Conservation (phyloP, 768 basidiomycete species). For the Amanita molliuscula region DNA sequence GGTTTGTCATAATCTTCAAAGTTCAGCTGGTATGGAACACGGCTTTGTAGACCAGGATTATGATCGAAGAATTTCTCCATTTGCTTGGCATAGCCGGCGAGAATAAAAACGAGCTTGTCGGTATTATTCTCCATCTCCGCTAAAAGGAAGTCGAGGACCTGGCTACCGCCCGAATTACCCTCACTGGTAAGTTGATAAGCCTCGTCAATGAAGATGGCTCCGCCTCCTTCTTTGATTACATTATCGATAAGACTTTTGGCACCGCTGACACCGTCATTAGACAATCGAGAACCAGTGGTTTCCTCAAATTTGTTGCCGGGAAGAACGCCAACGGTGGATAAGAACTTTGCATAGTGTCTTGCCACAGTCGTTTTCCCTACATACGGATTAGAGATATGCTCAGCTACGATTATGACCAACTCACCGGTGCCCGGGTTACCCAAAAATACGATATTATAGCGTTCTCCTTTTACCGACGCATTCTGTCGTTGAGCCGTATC, state of each 20-base stretch:
- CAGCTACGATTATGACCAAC: constrained; percentile 5
- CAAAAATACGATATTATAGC: constrained; percentile 51
- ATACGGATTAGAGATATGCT: not conserved
- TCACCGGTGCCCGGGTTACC: constrained; percentile 71
- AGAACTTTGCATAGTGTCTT: constrained; percentile 49
- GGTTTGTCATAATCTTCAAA: constrained; percentile 53
- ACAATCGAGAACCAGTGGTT: constrained; percentile 51
- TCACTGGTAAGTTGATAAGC: constrained; percentile 53
- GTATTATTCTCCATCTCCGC: constrained; percentile 69
- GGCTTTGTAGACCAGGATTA: constrained; percentile 58
- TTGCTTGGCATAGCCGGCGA: constrained; percentile 61
- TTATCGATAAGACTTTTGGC: constrained; percentile 38
- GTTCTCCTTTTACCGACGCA: constrained; percentile 38
- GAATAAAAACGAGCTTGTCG: constrained; percentile 55
- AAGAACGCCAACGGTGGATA: constrained; percentile 42
- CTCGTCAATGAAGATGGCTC: constrained; percentile 61
- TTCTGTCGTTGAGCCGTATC: constrained; percentile 45
- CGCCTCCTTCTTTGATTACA: constrained; percentile 44
- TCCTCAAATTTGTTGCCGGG: constrained; percentile 47
- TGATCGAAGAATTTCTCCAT: constrained; percentile 77
- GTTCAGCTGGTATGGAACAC: constrained; percentile 51
- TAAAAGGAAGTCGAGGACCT: constrained; percentile 59
- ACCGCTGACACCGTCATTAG: constrained; percentile 44
- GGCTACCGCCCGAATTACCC: constrained; percentile 36
- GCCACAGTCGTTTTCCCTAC: constrained; percentile 66